Evolutionary conservation across 2,329 filamentous ascomycete genomes (phyloP), one percentile per base, ranked within the genome.

Genomic region (Lecanicillium sp.): DNA sequence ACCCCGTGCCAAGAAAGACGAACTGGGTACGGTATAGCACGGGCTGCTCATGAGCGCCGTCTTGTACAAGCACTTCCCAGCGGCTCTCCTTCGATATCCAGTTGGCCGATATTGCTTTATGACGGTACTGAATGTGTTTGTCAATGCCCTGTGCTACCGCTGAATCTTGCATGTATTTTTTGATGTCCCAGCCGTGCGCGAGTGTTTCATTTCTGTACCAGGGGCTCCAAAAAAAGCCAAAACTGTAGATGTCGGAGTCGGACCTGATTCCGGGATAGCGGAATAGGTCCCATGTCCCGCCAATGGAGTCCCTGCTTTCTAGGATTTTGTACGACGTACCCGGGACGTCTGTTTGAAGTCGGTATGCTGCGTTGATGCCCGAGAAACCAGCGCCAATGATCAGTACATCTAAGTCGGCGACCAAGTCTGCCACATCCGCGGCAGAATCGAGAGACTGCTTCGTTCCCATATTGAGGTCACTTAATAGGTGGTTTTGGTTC

Each of bases 271-370:
- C 79, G 0, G 81, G 82, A 49, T 85, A 87, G 35, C 72, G 74
- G 67, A 84, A 87, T 28, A 85, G 70, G 46, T 74, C 72, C 83
- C 83, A 87, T 4, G 83, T 87, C 29, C 83, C 82, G 13, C 81
- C 83, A 3, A 86, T 64, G 31, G 69, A 63, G 41, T 69, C 60
- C 38, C 81, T 74, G 7, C 67, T 66, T 56, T 87, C 83, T n/a
- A 87, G 19, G 8, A 40, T n/a, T 6, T 13, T 12, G 18, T 20
- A 9, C 7, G 22, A 81, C 85, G 11, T 56, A 71, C 64, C 52
- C 0, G 79, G 77, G 2, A 75, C 55, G 32, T 68, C 54, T 2
- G 64, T 62, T 48, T 83, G 75, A 2, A 84, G 46, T 10, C 78
- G 74, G 48, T 86, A 85, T 7, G 72, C 79, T n/a, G 75, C 66